These are phyloP conservation scores for Glycine tomentella DNA, from an alignment of 306 rosid species.

Conservation along the genomic window DNA sequence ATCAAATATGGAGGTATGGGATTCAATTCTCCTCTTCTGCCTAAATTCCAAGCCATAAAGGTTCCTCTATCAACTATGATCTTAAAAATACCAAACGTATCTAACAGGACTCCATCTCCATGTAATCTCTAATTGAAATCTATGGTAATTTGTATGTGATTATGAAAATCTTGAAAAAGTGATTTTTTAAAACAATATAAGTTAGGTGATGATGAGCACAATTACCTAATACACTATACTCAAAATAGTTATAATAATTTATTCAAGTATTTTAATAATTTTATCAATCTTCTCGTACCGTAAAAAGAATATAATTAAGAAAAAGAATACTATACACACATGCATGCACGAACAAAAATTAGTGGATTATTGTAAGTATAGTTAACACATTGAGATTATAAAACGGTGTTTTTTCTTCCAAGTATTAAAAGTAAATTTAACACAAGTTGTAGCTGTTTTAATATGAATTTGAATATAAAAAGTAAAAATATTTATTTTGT, in stretches of 20 bases:
- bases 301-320: too few relatives aligned
- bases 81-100: neutral
- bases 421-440: too few relatives aligned
- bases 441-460: too few relatives aligned
- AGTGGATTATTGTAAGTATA: too few relatives aligned
- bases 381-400: too few relatives aligned
- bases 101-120: neutral
- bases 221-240: neutral
- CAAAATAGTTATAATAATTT: neutral
- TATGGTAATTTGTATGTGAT: neutral
- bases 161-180: neutral
- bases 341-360: too few relatives aligned
- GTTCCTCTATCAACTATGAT: neutral
- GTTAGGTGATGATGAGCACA: slow-evolving; percentile 21
- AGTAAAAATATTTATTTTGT: neutral
- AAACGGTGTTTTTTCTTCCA: too few relatives aligned
- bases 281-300: too few relatives aligned
- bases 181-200: neutral
- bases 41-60: neutral
- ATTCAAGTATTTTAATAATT: neutral
- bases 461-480: too few relatives aligned
- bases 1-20: neutral
- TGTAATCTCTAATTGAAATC: neutral
- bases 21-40: slow-evolving; percentile 2
- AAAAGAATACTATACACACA: neutral